phyloP scores from a whole-genome alignment of 768 basidiomycete species.

The Auriscalpium orientale region DNA sequence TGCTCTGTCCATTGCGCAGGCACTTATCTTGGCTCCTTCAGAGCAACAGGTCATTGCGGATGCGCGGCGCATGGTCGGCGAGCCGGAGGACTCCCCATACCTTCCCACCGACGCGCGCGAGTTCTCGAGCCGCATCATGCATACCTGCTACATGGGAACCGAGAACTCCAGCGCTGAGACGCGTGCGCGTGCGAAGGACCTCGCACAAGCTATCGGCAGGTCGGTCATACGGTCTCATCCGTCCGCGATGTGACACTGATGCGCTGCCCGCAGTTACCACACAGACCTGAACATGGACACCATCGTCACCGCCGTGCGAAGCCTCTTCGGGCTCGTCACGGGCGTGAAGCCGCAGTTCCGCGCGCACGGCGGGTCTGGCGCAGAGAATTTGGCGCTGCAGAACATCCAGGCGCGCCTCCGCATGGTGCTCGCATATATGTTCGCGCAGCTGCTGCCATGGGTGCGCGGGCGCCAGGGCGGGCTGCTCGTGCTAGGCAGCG shows the following conservation, averaged over 20 bases:
- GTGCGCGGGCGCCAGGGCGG: conserved; percentile 79
- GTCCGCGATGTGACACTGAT: not conserved
- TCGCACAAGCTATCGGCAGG: conserved; percentile 88
- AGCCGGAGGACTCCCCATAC: conserved; percentile 74
- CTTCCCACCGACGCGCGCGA: conserved; percentile 83
- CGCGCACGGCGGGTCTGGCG: conserved; percentile 75
- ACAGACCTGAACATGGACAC: conserved; percentile 94
- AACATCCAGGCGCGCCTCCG: conserved; percentile 94
- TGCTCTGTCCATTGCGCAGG: not conserved
- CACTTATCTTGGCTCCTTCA: conserved; percentile 2
- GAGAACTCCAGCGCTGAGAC: conserved; percentile 92
- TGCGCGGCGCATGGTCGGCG: conserved; percentile 83
- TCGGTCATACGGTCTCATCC: conserved; percentile 22
- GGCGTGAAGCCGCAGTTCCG: conserved; percentile 66
- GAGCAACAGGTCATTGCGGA: conserved; percentile 87
- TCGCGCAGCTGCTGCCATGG: conserved; percentile 93
- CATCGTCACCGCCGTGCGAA: conserved; percentile 75
- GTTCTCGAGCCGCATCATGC: conserved; percentile 82
- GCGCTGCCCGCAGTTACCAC: conserved; percentile 61
- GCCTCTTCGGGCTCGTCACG: conserved; percentile 80
- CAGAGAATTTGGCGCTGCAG: conserved; percentile 94
- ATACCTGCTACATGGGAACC: conserved; percentile 99
- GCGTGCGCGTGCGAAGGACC: conserved; percentile 73
- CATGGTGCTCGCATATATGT: conserved; percentile 93
- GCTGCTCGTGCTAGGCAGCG: conserved; percentile 91